These are phyloP conservation scores for Fusarium secorum DNA, from an alignment of 2,329 filamentous ascomycete species.

Conservation along the genomic window DNA sequence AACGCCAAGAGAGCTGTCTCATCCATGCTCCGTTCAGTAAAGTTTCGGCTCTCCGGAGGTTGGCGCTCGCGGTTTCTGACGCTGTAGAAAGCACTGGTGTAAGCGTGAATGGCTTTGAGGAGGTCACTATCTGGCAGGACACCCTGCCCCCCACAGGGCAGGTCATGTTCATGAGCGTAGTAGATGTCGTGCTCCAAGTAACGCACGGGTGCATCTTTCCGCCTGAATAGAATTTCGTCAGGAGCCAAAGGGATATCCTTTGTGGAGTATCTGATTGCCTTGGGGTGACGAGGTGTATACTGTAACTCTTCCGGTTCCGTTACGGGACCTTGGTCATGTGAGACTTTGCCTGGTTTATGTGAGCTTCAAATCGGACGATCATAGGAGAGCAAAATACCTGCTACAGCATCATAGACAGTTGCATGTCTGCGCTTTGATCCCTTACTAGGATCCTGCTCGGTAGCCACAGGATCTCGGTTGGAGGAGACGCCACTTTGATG, in stretches of 20 bases:
- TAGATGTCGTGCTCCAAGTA: slow-evolving; percentile 78
- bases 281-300: slow-evolving; percentile 24
- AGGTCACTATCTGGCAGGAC: slow-evolving; percentile 73
- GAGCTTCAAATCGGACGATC: slow-evolving; percentile 30
- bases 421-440: slow-evolving; percentile 48
- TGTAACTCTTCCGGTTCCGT: slow-evolving; percentile 34
- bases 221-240: slow-evolving; percentile 75
- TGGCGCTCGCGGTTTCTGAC: slow-evolving; percentile 44
- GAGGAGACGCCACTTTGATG: slow-evolving; percentile 14
- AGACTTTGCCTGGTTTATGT: slow-evolving; percentile 45
- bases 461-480: slow-evolving; percentile 5
- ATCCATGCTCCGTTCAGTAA: slow-evolving; percentile 72
- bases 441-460: slow-evolving; percentile 9
- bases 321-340: slow-evolving; percentile 33
- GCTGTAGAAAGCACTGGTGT: slow-evolving; percentile 72
- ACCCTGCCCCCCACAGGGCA: slow-evolving; percentile 55
- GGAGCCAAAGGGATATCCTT: slow-evolving; percentile 59
- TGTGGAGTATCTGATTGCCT: slow-evolving; percentile 39
- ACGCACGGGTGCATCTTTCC: slow-evolving; percentile 68
- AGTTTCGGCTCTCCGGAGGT: slow-evolving; percentile 37
- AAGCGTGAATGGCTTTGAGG: slow-evolving; percentile 72
- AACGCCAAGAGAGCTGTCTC: slow-evolving; percentile 80
- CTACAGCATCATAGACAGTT: slow-evolving; percentile 77
- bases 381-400: slow-evolving; percentile 56
- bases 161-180: slow-evolving; percentile 66